Evolutionary conservation across 2,329 filamentous ascomycete genomes (phyloP).

Genomic region (Akanthomyces dipterigenus): DNA sequence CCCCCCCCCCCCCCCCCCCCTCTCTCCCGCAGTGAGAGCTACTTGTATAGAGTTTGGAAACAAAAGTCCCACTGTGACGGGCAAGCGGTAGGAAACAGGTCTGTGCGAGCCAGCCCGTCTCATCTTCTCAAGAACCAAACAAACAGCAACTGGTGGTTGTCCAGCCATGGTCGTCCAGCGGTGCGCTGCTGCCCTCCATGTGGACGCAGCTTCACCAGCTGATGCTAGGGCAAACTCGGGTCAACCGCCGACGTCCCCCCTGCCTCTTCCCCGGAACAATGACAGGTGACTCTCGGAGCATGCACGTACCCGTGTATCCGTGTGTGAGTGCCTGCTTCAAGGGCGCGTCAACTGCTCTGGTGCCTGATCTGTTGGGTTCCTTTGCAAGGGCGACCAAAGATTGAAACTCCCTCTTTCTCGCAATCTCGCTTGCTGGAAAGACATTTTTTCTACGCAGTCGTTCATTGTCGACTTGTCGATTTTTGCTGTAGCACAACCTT

Average conservation of each 20-base stretch:
- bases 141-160: not conserved
- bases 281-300: not conserved
- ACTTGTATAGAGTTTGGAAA: not conserved
- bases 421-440: not conserved
- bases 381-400: not conserved
- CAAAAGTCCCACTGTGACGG: not conserved
- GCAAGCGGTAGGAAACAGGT: not conserved
- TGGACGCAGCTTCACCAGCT: not conserved
- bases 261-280: not conserved
- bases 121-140: conserved; percentile 1
- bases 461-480: not conserved
- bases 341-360: not conserved
- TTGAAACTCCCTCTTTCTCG: not conserved
- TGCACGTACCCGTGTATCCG: not conserved
- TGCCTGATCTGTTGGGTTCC: not conserved
- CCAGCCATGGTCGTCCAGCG: not conserved
- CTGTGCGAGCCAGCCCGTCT: not conserved
- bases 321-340: not conserved
- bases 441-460: not conserved
- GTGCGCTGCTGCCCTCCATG: not conserved
- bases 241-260: not conserved
- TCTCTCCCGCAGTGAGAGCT: not conserved
- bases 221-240: not conserved
- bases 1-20: no score
- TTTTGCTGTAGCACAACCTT: no score